These are phyloP conservation scores for Davidsoniella eucalypti DNA, from an alignment of 2,329 filamentous ascomycete species.

Conservation along the genomic window DNA sequence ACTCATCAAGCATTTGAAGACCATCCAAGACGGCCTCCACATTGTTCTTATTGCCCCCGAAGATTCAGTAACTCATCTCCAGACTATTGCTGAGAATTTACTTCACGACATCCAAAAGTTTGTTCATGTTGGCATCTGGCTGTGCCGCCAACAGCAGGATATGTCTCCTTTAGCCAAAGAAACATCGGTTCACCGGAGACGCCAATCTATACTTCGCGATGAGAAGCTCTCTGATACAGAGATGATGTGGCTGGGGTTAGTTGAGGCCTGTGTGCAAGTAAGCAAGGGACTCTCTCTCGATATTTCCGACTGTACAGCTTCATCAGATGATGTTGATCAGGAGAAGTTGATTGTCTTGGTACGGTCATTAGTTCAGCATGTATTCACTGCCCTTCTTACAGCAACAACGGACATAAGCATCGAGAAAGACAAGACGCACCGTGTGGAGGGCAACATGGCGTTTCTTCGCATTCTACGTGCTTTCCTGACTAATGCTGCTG, in stretches of 20 bases:
- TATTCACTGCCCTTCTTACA: slow-evolving; percentile 72
- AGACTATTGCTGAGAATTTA: slow-evolving; percentile 55
- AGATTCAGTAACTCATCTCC: slow-evolving; percentile 34
- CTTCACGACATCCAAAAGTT: slow-evolving; percentile 74
- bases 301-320: slow-evolving; percentile 14
- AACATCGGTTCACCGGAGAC: background rate
- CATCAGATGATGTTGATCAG: slow-evolving; percentile 28
- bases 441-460: slow-evolving; percentile 42
- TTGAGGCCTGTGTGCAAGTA: slow-evolving; percentile 44
- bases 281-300: slow-evolving; percentile 19
- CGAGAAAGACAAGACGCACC: background rate
- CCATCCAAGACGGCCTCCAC: slow-evolving; percentile 60
- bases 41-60: slow-evolving; percentile 50
- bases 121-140: slow-evolving; percentile 82
- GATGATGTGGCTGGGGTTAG: slow-evolving; percentile 41
- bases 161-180: background rate
- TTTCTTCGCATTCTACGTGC: slow-evolving; percentile 81
- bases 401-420: slow-evolving; percentile 34
- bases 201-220: slow-evolving; percentile 10
- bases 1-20: slow-evolving; percentile 63
- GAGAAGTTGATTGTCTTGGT: slow-evolving; percentile 50
- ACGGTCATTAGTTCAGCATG: slow-evolving; percentile 69
- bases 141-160: slow-evolving; percentile 64
- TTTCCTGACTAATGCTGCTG: slow-evolving; percentile 70
- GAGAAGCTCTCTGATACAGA: slow-evolving; percentile 37